A percentile compares a stretch with the other conserved stretches of the same genome.
Evolutionary conservation across 257 asterid genomes (phyloP).

Genomic region (Thymus quinquecostatus): DNA sequence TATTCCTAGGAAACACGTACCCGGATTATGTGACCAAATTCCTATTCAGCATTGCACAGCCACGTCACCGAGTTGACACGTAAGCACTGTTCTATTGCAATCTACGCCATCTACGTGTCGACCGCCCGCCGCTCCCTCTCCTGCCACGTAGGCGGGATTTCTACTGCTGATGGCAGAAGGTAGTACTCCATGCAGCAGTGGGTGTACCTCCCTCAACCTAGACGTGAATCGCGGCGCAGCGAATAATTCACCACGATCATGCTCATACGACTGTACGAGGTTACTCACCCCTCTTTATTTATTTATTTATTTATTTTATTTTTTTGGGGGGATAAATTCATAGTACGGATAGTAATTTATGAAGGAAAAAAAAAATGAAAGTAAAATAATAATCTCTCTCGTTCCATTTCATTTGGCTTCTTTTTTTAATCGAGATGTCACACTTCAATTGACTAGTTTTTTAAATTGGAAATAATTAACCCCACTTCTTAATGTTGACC

Average conservation of each 20-base stretch:
- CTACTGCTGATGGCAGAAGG: constrained; percentile 18
- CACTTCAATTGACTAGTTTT: no score
- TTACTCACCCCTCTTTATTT: no score
- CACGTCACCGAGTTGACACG: constrained; percentile 49
- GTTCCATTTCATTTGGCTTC: no score
- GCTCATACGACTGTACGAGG: constrained; percentile 33
- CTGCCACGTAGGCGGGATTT: constrained; percentile 26
- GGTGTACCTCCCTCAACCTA: constrained; percentile 25
- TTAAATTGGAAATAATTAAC: no score
- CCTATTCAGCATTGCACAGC: constrained; percentile 28
- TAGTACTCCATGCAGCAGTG: constrained; percentile 20
- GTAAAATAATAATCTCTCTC: no score
- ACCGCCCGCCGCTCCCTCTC: neutral
- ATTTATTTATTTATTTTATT: no score
- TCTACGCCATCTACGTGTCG: constrained; percentile 37
- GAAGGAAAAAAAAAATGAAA: no score
- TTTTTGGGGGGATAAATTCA: no score
- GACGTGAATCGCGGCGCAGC: constrained; percentile 39
- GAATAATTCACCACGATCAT: neutral
- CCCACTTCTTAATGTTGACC: no score
- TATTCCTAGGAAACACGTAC: constrained; percentile 40
- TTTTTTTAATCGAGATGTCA: no score
- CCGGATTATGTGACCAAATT: constrained; percentile 52
- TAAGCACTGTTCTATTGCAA: constrained; percentile 34
- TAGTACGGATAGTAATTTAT: no score